A percentile compares a stretch with the other conserved stretches of the same genome.
phyloP scores from a whole-genome alignment of 768 basidiomycete genomes.

The Lentinula sp. region DNA sequence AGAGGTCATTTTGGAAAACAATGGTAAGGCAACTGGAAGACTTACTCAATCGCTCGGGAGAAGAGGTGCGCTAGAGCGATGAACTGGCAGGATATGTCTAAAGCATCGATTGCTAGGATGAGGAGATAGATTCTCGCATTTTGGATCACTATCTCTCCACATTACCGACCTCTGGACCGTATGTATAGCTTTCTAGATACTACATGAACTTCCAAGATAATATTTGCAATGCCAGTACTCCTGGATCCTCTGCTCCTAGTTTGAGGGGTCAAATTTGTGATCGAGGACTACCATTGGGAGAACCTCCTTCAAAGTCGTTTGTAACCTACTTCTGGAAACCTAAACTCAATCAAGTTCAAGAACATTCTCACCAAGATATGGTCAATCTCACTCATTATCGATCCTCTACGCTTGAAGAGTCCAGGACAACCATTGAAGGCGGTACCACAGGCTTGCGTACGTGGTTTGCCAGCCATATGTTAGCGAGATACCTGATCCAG shows the following conservation, averaged over 20 bases:
- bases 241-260: constrained; percentile 16
- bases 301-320: constrained; percentile 49
- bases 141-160: constrained; percentile 57
- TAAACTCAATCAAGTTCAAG: not conserved
- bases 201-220: not conserved
- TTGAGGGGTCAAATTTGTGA: constrained; percentile 19
- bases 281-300: constrained; percentile 20
- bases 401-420: constrained; percentile 61
- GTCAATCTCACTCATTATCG: constrained; percentile 25
- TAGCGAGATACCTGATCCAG: constrained; percentile 54
- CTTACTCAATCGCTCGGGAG: constrained; percentile 15
- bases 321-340: constrained; percentile 59
- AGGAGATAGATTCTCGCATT: constrained; percentile 59
- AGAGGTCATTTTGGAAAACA: constrained; percentile 72
- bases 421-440: constrained; percentile 63
- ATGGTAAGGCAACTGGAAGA: constrained; percentile 48
- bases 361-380: not conserved
- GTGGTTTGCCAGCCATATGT: constrained; percentile 66
- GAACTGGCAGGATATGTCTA: not conserved
- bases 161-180: constrained; percentile 30
- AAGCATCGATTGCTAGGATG: constrained; percentile 26
- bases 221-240: constrained; percentile 9
- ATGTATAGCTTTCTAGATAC: constrained; percentile 9
- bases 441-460: constrained; percentile 80
- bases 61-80: constrained; percentile 37